phyloP scores from a whole-genome alignment of 1,284 basidiomycete genomes.

The Microbotryum lychnidis-dioicae region DNA sequence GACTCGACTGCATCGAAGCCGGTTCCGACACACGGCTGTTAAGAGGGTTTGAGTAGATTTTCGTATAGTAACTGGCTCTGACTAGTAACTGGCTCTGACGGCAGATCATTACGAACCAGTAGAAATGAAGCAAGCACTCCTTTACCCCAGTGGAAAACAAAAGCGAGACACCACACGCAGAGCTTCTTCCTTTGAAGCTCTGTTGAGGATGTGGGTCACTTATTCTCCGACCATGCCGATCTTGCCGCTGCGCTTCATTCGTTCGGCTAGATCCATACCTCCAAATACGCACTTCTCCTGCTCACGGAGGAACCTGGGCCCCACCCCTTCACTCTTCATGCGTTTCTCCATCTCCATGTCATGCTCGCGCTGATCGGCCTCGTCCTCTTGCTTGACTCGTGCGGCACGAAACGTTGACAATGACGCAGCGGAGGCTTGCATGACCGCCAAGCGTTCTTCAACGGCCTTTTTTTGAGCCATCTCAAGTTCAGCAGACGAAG shows the following conservation, averaged over 20 bases:
- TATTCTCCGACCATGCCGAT: constrained; percentile 20
- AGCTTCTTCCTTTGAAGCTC: too few relatives aligned
- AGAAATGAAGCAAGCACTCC: too few relatives aligned
- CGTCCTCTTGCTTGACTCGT: constrained; percentile 19
- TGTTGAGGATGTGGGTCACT: neutral
- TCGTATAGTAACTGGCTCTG: too few relatives aligned
- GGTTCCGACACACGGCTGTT: too few relatives aligned
- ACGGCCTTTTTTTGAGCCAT: constrained; percentile 11
- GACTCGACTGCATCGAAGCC: too few relatives aligned
- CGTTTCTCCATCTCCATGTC: constrained; percentile 6
- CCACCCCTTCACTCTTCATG: constrained; percentile 14
- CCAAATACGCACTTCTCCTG: constrained; percentile 27
- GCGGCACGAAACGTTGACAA: constrained; percentile 11
- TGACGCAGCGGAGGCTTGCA: constrained; percentile 24
- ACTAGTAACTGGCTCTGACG: too few relatives aligned
- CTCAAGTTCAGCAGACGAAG: constrained; percentile 2
- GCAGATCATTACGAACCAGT: too few relatives aligned
- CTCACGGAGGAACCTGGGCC: constrained; percentile 22
- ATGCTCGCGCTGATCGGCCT: constrained; percentile 10
- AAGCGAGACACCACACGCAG: too few relatives aligned
- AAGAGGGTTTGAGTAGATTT: too few relatives aligned
- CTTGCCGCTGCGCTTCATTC: constrained; percentile 27
- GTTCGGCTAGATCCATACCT: constrained; percentile 22
- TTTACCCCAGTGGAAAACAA: too few relatives aligned
- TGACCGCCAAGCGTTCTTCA: constrained; percentile 26